Conservation (phyloP, 1,284 basidiomycete species). For the Malassezia vespertilionis region DNA sequence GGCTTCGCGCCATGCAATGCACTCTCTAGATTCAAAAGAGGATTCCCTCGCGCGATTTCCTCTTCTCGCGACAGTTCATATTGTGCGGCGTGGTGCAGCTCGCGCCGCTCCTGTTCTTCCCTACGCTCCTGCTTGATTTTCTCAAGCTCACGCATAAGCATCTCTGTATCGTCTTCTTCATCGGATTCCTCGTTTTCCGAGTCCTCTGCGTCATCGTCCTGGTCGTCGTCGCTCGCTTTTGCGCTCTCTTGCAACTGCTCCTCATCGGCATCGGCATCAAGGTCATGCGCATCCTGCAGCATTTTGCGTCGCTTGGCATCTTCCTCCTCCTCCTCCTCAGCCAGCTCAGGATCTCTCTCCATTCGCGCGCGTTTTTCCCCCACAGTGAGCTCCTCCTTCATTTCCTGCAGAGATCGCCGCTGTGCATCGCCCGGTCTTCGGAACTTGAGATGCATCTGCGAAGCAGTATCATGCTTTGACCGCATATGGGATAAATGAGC, state of each 20-base stretch:
- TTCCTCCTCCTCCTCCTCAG: constrained; percentile 13
- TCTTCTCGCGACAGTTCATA: constrained; percentile 24
- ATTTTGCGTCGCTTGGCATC: constrained; percentile 15
- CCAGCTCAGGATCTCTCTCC: constrained; percentile 9
- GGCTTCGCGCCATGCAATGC: constrained; percentile 14
- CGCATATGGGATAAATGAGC: constrained; percentile 23
- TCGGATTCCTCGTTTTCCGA: constrained; percentile 15
- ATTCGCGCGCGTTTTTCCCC: constrained; percentile 21
- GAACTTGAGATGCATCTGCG: constrained; percentile 43
- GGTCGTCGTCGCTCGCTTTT: neutral
- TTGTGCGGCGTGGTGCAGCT: constrained; percentile 6
- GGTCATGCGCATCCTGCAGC: constrained; percentile 8
- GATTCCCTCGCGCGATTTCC: constrained; percentile 41
- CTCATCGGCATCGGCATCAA: constrained; percentile 21
- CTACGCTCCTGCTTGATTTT: constrained; percentile 40
- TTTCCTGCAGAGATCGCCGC: constrained; percentile 20
- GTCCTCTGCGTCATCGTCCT: constrained; percentile 12
- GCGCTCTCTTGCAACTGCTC: neutral
- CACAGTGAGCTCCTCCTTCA: constrained; percentile 31
- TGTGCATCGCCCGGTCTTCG: constrained; percentile 23
- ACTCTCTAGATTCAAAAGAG: constrained; percentile 37
- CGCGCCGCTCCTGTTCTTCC: constrained; percentile 23
- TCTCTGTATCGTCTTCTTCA: constrained; percentile 24
- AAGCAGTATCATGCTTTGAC: constrained; percentile 19
- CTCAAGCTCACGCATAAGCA: constrained; percentile 33